Conservation (phyloP, 192 early-diverging fungal genomes). For the Blastocladiella britannica region DNA sequence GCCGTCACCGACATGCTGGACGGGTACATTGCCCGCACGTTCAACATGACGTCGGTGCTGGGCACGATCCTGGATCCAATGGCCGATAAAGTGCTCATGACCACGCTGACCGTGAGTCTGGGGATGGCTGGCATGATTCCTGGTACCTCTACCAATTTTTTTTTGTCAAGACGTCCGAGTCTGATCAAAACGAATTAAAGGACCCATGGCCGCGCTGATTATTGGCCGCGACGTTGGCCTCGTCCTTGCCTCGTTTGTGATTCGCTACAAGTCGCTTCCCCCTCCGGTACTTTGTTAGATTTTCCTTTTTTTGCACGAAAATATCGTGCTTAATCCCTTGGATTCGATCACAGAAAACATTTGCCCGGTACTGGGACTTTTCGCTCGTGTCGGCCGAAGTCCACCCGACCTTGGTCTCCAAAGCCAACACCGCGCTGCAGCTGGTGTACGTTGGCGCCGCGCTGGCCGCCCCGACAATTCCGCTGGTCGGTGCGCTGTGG, state of each 20-base stretch:
- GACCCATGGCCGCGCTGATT: constrained; percentile 59
- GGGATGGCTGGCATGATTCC: constrained; percentile 51
- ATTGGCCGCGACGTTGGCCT: constrained; percentile 67
- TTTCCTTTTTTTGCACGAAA: neutral
- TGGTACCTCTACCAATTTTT: constrained; percentile 13
- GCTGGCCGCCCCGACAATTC: constrained; percentile 50
- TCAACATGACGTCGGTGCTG: constrained; percentile 63
- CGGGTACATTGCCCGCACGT: constrained; percentile 71
- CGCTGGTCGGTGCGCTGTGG: constrained; percentile 40
- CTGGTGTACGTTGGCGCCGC: constrained; percentile 55
- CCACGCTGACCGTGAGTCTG: constrained; percentile 59
- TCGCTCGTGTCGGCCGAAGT: constrained; percentile 82
- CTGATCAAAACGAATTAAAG: too few relatives aligned
- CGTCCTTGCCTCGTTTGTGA: constrained; percentile 53
- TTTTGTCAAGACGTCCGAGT: too few relatives aligned
- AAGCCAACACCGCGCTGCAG: constrained; percentile 75
- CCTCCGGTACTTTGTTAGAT: constrained; percentile 33
- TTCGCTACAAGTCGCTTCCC: constrained; percentile 69
- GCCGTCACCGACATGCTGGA: constrained; percentile 72
- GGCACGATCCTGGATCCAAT: constrained; percentile 82
- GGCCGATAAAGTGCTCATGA: constrained; percentile 87
- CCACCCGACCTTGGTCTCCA: constrained; percentile 65
- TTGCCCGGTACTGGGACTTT: constrained; percentile 65
- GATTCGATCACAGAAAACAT: constrained; percentile 74
- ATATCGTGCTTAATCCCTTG: too few relatives aligned